These are phyloP conservation scores for Chlorella sp. DNA, from an alignment of 139 green algal genomes.

Conservation along the genomic window DNA sequence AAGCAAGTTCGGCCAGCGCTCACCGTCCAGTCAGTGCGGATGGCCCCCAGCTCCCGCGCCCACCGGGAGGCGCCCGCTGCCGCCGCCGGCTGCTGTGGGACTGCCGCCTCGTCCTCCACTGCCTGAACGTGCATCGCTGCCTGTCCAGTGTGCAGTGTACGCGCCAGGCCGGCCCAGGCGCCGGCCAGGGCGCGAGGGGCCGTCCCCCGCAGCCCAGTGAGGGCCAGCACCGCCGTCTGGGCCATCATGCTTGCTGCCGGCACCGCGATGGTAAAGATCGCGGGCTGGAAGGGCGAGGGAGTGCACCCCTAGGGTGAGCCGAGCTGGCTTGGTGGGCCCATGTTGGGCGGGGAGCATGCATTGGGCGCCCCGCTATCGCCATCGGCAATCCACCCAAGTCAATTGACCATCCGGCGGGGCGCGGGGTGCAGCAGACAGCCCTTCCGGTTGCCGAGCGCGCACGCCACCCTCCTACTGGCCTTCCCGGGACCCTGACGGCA, in stretches of 20 bases:
- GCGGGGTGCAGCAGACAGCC: too few relatives aligned
- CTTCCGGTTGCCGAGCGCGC: too few relatives aligned
- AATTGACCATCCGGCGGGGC: too few relatives aligned
- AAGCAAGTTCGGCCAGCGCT: background rate
- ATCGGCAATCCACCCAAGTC: too few relatives aligned
- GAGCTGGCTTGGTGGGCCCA: too few relatives aligned
- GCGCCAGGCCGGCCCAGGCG: conserved; percentile 12
- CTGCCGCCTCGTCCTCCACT: background rate
- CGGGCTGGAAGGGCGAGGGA: background rate
- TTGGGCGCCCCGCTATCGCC: too few relatives aligned
- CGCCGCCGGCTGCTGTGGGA: background rate
- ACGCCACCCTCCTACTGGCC: too few relatives aligned
- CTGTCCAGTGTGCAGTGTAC: too few relatives aligned
- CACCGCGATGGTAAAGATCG: background rate
- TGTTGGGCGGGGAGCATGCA: too few relatives aligned
- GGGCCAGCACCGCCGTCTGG: background rate
- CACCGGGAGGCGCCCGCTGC: conserved; percentile 54
- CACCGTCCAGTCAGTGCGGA: conserved; percentile 89
- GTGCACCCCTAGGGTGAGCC: too few relatives aligned
- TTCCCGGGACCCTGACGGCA: too few relatives aligned
- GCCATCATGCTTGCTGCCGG: background rate
- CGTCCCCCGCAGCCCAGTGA: background rate
- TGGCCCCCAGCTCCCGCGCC: conserved; percentile 68
- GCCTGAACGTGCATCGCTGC: conserved; percentile 17
- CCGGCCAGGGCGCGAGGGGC: background rate